Percentiles rank a stretch among this genome's conserved stretches.
Evolutionary conservation across 2,329 filamentous ascomycete species (phyloP).

Genomic region (Didymella glomerata): DNA sequence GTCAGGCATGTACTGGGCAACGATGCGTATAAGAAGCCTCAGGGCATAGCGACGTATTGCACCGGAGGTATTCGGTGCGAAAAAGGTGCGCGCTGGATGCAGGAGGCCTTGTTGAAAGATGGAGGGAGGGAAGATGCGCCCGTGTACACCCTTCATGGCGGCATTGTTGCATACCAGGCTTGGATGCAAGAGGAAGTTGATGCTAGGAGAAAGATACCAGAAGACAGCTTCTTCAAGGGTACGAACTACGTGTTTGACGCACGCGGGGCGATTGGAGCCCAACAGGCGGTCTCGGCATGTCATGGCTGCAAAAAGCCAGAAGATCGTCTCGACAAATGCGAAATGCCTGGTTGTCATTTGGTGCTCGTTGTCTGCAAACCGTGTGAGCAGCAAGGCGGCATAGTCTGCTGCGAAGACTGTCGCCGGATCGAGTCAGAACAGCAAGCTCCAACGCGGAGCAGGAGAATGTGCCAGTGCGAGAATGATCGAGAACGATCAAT

Average conservation of each 20-base stretch:
- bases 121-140: conserved; percentile 11
- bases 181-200: conserved; percentile 34
- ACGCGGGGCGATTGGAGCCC: conserved; percentile 30
- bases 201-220: conserved; percentile 25
- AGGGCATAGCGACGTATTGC: conserved; percentile 34
- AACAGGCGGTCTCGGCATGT: conserved; percentile 27
- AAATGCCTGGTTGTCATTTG: conserved; percentile 28
- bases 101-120: conserved; percentile 24
- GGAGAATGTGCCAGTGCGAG: conserved; percentile 32
- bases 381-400: conserved; percentile 23
- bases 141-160: conserved; percentile 33
- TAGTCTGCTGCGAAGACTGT: conserved; percentile 32
- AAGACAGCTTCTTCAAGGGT: conserved; percentile 36
- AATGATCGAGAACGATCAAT: conserved; percentile 29
- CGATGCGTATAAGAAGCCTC: conserved; percentile 21
- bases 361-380: conserved; percentile 31
- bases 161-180: conserved; percentile 35
- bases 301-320: conserved; percentile 28
- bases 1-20: conserved; percentile 28
- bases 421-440: conserved; percentile 6
- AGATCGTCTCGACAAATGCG: conserved; percentile 32
- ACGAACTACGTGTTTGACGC: conserved; percentile 39
- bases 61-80: conserved; percentile 39
- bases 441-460: conserved; percentile 1
- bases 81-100: conserved; percentile 40